Conservation (phyloP, 2,329 filamentous ascomycete genomes). For the Neonectria sp. region DNA sequence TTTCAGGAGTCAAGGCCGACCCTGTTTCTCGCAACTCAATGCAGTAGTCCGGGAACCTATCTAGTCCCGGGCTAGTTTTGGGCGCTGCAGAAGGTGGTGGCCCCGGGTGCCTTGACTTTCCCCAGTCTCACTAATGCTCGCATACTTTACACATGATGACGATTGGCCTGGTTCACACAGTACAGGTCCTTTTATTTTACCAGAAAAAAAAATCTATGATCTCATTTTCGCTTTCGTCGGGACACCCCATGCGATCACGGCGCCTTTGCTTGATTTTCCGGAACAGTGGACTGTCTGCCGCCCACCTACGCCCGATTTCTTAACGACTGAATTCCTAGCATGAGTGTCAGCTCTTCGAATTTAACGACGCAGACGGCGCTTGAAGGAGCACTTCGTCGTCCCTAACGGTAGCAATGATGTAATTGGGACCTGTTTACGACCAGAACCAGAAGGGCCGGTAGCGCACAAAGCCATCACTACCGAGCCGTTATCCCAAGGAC, state of each 20-base stretch:
- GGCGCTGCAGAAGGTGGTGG: slow-evolving; percentile 13
- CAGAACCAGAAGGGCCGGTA: not conserved
- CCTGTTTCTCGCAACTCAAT: slow-evolving; percentile 47
- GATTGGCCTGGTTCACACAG: slow-evolving; percentile 49
- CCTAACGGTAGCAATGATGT: not conserved
- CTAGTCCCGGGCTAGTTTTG: slow-evolving; percentile 7
- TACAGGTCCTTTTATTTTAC: slow-evolving; percentile 45
- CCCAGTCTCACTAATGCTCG: slow-evolving; percentile 31
- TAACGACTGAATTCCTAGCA: slow-evolving; percentile 34
- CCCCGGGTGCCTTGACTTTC: slow-evolving; percentile 19
- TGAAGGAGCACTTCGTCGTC: slow-evolving; percentile 13
- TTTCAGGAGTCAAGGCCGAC: slow-evolving; percentile 52
- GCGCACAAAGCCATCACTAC: not conserved
- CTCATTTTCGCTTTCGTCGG: slow-evolving; percentile 26
- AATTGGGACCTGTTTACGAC: not conserved
- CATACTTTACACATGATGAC: slow-evolving; percentile 43
- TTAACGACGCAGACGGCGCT: slow-evolving; percentile 7
- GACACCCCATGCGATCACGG: slow-evolving; percentile 25
- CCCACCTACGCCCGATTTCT: slow-evolving; percentile 39
- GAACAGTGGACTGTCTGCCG: slow-evolving; percentile 27
- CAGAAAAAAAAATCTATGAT: slow-evolving; percentile 25
- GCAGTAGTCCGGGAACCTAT: slow-evolving; percentile 36
- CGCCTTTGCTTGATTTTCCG: slow-evolving; percentile 30
- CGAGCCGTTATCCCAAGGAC: not conserved
- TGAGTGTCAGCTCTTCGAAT: slow-evolving; percentile 27